Conservation (phyloP, 768 basidiomycete genomes). For the Phanerochaete carnosa region DNA sequence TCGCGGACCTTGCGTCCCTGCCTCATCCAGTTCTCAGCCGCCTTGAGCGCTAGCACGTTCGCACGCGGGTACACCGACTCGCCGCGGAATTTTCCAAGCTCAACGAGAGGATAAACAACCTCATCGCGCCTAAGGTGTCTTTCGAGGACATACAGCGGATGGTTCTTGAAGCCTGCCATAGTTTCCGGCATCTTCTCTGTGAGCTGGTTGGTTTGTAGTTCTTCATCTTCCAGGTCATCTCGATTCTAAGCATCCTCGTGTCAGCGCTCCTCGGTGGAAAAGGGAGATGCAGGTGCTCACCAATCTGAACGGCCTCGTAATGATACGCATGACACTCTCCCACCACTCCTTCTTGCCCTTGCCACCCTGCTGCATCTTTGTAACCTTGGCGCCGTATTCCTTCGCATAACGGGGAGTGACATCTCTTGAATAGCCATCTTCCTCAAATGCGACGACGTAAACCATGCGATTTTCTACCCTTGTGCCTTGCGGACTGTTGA, state of each 20-base stretch:
- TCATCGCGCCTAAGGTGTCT: slow-evolving; percentile 89
- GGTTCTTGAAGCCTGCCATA: slow-evolving; percentile 91
- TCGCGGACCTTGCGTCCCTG: slow-evolving; percentile 70
- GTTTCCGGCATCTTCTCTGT: slow-evolving; percentile 93
- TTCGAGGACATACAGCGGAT: slow-evolving; percentile 86
- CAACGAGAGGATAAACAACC: slow-evolving; percentile 74
- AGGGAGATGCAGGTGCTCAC: slow-evolving; percentile 39
- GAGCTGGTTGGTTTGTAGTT: slow-evolving; percentile 71
- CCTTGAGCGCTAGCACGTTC: slow-evolving; percentile 82
- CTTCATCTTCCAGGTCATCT: slow-evolving; percentile 91
- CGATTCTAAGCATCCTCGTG: slow-evolving; percentile 55
- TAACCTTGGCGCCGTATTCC: slow-evolving; percentile 74
- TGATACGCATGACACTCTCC: slow-evolving; percentile 58
- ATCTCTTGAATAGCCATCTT: slow-evolving; percentile 89
- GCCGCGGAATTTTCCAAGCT: slow-evolving; percentile 89
- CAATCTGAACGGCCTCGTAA: slow-evolving; percentile 78
- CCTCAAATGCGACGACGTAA: slow-evolving; percentile 93
- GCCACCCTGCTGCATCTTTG: slow-evolving; percentile 72
- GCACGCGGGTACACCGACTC: slow-evolving; percentile 88
- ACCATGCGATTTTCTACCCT: slow-evolving; percentile 77
- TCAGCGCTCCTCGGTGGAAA: background rate
- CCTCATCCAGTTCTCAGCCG: slow-evolving; percentile 94
- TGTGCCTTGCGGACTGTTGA: slow-evolving; percentile 20
- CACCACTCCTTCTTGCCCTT: slow-evolving; percentile 83
- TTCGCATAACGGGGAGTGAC: slow-evolving; percentile 88